A percentile compares a stretch with the other conserved stretches of the same genome.
These are phyloP conservation scores for Aureobasidium melanogenum DNA, from an alignment of 2,329 filamentous ascomycete genomes.

Conservation along the genomic window DNA sequence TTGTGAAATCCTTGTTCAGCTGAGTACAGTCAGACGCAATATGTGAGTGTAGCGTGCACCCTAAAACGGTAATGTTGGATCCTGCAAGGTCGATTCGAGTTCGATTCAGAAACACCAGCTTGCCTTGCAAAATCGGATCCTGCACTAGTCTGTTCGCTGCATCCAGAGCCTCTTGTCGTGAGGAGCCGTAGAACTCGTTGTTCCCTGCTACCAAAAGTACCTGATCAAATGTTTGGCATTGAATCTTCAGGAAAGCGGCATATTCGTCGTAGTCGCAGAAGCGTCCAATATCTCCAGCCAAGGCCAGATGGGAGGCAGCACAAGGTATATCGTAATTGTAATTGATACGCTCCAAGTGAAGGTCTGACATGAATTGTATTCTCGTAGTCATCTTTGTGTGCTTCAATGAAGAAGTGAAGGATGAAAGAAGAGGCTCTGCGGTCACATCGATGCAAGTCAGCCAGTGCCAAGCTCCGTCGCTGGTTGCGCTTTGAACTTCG, in stretches of 20 bases:
- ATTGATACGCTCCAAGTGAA: constrained; percentile 39
- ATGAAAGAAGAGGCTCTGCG: background rate
- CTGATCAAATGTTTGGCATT: constrained; percentile 34
- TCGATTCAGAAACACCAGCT: constrained; percentile 33
- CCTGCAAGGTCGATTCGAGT: constrained; percentile 29
- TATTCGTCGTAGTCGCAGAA: constrained; percentile 40
- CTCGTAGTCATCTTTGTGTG: background rate
- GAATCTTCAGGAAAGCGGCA: constrained; percentile 34
- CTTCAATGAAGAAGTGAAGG: background rate
- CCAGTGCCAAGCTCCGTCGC: background rate
- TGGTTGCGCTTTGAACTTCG: background rate
- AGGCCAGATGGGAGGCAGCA: constrained; percentile 33
- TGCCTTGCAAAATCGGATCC: constrained; percentile 31
- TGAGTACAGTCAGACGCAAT: constrained; percentile 31
- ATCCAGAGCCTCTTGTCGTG: constrained; percentile 30
- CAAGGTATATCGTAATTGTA: constrained; percentile 32
- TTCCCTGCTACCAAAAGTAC: constrained; percentile 46
- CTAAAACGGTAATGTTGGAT: constrained; percentile 40
- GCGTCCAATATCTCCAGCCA: constrained; percentile 44
- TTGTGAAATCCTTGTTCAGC: constrained; percentile 41
- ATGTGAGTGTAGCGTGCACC: constrained; percentile 48
- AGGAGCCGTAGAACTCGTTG: constrained; percentile 45
- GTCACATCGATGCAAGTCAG: too few relatives aligned
- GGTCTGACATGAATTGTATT: constrained; percentile 42
- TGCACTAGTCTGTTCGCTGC: constrained; percentile 30